Conservation (phyloP, 495 filamentous ascomycete genomes). For the Neurospora sp. region DNA sequence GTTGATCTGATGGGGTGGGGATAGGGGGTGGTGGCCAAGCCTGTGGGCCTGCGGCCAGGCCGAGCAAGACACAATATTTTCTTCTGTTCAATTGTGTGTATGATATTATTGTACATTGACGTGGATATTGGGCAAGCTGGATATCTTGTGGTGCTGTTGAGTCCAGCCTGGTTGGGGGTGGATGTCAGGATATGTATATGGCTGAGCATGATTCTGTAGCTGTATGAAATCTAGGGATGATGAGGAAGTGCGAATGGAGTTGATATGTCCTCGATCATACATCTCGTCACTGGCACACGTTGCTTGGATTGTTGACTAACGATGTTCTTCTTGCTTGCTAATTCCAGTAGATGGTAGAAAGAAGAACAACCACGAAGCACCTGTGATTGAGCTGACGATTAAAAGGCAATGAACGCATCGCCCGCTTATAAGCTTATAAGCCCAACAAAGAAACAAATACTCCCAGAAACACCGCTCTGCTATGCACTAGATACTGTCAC, state of each 20-base stretch:
- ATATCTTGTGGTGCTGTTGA: background rate
- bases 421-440: background rate
- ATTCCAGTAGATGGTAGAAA: background rate
- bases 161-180: background rate
- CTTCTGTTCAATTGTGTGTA: background rate
- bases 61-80: background rate
- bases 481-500: background rate
- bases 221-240: background rate
- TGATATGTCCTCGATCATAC: background rate
- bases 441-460: background rate
- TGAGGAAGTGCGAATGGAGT: background rate
- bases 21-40: background rate
- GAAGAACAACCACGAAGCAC: background rate
- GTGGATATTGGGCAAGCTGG: background rate
- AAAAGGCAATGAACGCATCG: background rate
- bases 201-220: background rate
- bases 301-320: background rate
- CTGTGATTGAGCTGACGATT: background rate
- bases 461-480: background rate
- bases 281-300: background rate
- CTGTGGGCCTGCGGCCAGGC: background rate
- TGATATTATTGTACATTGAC: background rate
- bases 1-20: background rate
- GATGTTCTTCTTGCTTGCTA: background rate
- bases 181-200: background rate